Conservation (phyloP, 768 basidiomycete genomes). For the Aureoboletus auriporus region DNA sequence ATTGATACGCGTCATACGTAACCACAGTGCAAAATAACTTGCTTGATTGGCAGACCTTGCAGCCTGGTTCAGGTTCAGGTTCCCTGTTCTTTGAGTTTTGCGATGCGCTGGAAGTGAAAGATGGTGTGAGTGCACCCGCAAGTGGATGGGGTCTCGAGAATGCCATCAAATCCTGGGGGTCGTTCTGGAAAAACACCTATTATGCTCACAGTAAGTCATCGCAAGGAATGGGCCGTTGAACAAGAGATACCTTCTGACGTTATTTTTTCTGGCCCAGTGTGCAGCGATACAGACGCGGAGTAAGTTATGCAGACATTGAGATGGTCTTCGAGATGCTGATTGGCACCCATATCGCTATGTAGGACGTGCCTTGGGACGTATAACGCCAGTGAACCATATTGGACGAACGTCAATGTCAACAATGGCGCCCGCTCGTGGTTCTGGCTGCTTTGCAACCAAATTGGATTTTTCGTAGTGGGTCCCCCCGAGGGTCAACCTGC, state of each 20-base stretch:
- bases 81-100: conserved; percentile 37
- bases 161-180: conserved; percentile 58
- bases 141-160: conserved; percentile 60
- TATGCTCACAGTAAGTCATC: conserved; percentile 39
- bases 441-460: conserved; percentile 74
- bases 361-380: conserved; percentile 41
- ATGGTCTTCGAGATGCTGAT: too few species aligned
- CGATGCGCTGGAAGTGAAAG: conserved; percentile 36
- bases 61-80: conserved; percentile 44
- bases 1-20: conserved; percentile 19
- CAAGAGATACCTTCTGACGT: background rate
- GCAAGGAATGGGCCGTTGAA: background rate
- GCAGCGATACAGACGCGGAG: conserved; percentile 44
- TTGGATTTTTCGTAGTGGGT: conserved; percentile 47
- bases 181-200: conserved; percentile 52
- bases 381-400: conserved; percentile 37
- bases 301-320: conserved; percentile 34
- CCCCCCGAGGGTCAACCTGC: conserved; percentile 35
- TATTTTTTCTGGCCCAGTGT: conserved; percentile 48
- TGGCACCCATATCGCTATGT: too few species aligned
- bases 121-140: conserved; percentile 39
- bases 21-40: conserved; percentile 45
- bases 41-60: conserved; percentile 67
- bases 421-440: conserved; percentile 60
- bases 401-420: conserved; percentile 53